Conservation (phyloP, 164 flowering plant species). For the Vitis cinerea region DNA sequence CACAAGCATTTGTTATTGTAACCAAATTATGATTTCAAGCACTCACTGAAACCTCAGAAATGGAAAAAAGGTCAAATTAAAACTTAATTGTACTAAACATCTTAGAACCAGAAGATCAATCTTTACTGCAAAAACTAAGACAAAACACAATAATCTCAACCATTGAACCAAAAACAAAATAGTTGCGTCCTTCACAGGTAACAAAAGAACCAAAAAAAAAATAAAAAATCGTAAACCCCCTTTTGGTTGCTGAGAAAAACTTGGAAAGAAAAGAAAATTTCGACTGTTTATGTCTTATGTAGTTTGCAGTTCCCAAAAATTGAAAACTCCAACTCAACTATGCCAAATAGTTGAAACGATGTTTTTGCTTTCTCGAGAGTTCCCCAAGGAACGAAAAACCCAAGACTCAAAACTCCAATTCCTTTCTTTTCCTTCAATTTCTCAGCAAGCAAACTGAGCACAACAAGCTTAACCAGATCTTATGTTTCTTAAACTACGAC, state of each 20-base stretch:
- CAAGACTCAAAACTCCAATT: neutral
- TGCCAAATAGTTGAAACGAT: neutral
- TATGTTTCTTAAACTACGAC: neutral
- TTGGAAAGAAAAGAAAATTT: neutral
- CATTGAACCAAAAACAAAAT: neutral
- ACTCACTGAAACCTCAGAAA: neutral
- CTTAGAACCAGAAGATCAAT: neutral
- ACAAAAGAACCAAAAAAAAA: too few relatives aligned
- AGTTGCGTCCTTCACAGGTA: neutral
- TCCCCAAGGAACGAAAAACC: neutral
- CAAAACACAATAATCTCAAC: neutral
- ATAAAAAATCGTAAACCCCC: too few relatives aligned
- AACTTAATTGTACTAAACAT: neutral
- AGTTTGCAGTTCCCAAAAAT: neutral
- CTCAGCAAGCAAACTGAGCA: slow-evolving; percentile 5
- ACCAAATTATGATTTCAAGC: neutral
- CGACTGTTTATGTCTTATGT: neutral
- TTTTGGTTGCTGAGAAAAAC: neutral
- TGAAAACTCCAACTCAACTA: neutral
- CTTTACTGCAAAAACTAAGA: neutral
- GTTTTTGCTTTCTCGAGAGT: too few relatives aligned
- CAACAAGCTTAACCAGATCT: neutral
- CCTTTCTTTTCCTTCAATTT: neutral
- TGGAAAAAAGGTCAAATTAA: neutral
- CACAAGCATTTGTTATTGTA: neutral